Evolutionary conservation across 2,329 filamentous ascomycete species (phyloP).

Genomic region (Beauveria sp.): DNA sequence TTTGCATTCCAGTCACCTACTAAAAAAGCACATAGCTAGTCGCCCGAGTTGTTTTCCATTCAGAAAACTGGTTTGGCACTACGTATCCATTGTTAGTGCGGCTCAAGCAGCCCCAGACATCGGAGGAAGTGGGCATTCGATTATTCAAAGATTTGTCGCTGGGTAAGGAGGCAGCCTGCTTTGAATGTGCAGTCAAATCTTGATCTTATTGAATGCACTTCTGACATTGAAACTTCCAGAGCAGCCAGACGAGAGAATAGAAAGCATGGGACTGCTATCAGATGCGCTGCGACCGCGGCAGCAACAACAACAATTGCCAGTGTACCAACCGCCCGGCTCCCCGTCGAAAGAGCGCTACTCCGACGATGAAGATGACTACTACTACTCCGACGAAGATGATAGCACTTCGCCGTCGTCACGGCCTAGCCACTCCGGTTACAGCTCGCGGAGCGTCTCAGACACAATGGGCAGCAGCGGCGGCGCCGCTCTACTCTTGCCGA

Average conservation of each 20-base stretch:
- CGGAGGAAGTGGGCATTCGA: neutral
- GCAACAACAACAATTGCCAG: constrained; percentile 33
- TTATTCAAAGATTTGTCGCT: neutral
- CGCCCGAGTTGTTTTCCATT: neutral
- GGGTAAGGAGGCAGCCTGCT: neutral
- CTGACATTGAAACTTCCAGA: neutral
- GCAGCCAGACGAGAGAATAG: neutral
- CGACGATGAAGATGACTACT: constrained; percentile 41
- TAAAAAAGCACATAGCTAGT: neutral
- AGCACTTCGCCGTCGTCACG: constrained; percentile 32
- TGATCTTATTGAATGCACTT: neutral
- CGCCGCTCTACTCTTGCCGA: constrained; percentile 33
- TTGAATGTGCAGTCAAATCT: neutral
- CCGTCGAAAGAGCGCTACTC: constrained; percentile 44
- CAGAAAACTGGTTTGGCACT: neutral
- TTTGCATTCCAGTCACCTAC: constrained; percentile 4
- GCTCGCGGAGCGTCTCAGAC: constrained; percentile 47
- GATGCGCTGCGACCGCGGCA: constrained; percentile 39
- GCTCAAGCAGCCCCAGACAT: neutral
- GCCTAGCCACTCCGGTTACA: constrained; percentile 35
- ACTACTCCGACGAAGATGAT: constrained; percentile 37
- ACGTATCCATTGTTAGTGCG: constrained; percentile 4
- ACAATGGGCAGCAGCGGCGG: constrained; percentile 26
- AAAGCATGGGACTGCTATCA: constrained; percentile 43
- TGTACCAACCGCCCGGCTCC: constrained; percentile 39